Evolutionary conservation across 202 grass and related monocot genomes (phyloP), one percentile per base, ranked within the genome.

Genomic region (Carex sylvatica): DNA sequence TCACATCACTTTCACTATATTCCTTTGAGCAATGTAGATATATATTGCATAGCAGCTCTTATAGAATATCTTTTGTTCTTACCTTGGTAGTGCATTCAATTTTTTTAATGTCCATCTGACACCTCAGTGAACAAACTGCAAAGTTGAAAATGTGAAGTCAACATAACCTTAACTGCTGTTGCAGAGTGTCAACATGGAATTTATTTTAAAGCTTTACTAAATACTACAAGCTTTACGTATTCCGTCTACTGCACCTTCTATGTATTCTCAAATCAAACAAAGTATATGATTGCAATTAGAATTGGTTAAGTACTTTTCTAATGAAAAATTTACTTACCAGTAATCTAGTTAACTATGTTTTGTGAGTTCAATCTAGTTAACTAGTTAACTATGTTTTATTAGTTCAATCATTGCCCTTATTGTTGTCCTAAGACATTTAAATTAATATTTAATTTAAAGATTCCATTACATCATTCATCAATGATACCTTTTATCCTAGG

Each of bases 181-280:
- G 15, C 69, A 75, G 24, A 54, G 51, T 75, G 51, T 56, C 69
- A 26, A 55, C 72, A 75, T 75, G 49, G 49, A 55, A 75, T 75
- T 75, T 28, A 28, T 28, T 28, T 28, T 28, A 28, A 28, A 28
- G 28, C 28, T 28, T 56, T 56, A 77, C 16, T 58, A 35, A 52
- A 51, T 58, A 55, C n/a, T 55, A 9, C 72, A 74, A 51, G 9
- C 30, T 36, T 36, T n/a, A 65, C 28, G 63, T 33, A 31, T 18
- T 69, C 14, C 14, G 7, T 69, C 6, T 69, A 18, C 33, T 67
- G 64, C 30, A 36, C 14, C 63, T 66, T 31, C 38, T 70, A 75
- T 55, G 26, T 54, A 18, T 56, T 75, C 49, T 53, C 6, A 1
- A 16, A 56, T 56, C 26, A 59, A 16, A 58, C 51, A 19, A 76